Conservation (phyloP, 2,329 filamentous ascomycete species). For the Thielaviopsis musarum region DNA sequence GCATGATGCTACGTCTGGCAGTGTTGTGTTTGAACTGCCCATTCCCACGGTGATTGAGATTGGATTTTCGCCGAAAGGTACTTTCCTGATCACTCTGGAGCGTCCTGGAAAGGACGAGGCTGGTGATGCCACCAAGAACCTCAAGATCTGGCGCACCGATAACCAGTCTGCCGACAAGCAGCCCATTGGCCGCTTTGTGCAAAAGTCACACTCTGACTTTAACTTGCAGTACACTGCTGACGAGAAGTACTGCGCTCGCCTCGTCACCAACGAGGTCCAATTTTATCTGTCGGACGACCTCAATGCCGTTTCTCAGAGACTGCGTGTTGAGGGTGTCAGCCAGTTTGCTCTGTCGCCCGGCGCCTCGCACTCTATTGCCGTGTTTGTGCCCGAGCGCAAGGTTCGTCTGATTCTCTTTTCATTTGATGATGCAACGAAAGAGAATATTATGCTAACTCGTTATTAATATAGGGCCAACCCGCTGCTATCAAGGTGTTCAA, state of each 20-base stretch:
- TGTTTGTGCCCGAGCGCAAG: conserved; percentile 93
- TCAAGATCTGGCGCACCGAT: conserved; percentile 90
- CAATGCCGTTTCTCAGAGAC: conserved; percentile 81
- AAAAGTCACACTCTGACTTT: conserved; percentile 91
- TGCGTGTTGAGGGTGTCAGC: conserved; percentile 75
- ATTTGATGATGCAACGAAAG: background rate
- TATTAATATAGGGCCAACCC: conserved; percentile 57
- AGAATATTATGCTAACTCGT: conserved; percentile 6
- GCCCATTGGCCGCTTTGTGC: conserved; percentile 77
- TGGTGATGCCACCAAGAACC: conserved; percentile 37
- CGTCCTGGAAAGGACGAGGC: conserved; percentile 73
- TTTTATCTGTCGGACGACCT: conserved; percentile 86
- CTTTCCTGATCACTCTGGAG: conserved; percentile 94
- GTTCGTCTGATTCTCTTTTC: conserved; percentile 24
- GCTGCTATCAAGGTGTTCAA: conserved; percentile 89
- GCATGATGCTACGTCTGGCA: conserved; percentile 62
- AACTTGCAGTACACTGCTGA: conserved; percentile 93
- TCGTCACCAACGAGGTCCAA: conserved; percentile 93
- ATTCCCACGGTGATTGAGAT: conserved; percentile 83
- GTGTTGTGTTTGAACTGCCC: conserved; percentile 56
- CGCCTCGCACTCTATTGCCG: conserved; percentile 78
- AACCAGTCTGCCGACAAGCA: conserved; percentile 48
- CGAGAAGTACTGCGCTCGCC: conserved; percentile 81
- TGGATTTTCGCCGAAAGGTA: conserved; percentile 82
- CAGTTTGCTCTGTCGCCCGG: conserved; percentile 85